A percentile compares a stretch with the other conserved stretches of the same genome.
These are phyloP conservation scores for Oenanthe sinensis DNA, from an alignment of 129 eudicot genomes.

Conservation along the genomic window DNA sequence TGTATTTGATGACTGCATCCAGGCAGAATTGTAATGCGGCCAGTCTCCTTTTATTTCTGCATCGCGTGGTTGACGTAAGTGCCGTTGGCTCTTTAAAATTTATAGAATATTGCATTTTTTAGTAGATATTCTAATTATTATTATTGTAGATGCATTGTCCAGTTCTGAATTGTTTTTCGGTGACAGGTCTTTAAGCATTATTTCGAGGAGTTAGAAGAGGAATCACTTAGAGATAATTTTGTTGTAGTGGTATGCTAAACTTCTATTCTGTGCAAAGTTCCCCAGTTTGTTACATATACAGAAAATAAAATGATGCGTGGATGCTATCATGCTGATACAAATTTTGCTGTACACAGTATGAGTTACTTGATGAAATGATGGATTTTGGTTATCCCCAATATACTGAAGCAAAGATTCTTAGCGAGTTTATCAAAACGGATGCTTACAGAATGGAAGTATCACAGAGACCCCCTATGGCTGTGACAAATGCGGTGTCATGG, in stretches of 20 bases:
- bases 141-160: background rate
- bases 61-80: conserved; percentile 97
- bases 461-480: conserved; percentile 99
- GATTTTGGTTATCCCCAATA: conserved; percentile 99
- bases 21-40: conserved; percentile 99
- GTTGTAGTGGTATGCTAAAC: conserved; percentile 83
- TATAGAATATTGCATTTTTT: background rate
- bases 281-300: background rate
- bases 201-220: conserved; percentile 98
- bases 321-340: background rate
- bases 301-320: background rate
- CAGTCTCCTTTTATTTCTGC: conserved; percentile 83
- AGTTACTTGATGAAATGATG: conserved; percentile 97
- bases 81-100: conserved; percentile 12
- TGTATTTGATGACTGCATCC: conserved; percentile 85
- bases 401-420: conserved; percentile 98
- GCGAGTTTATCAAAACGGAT: conserved; percentile 97
- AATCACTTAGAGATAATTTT: conserved; percentile 97
- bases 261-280: background rate
- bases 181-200: conserved; percentile 94
- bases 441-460: conserved; percentile 97
- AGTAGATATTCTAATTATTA: background rate
- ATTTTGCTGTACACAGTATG: conserved; percentile 50
- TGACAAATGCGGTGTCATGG: conserved; percentile 99
- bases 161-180: conserved; percentile 1